These are phyloP conservation scores for Cunninghamia lanceolata DNA, from an alignment of 75 land plant species.

Conservation along the genomic window DNA sequence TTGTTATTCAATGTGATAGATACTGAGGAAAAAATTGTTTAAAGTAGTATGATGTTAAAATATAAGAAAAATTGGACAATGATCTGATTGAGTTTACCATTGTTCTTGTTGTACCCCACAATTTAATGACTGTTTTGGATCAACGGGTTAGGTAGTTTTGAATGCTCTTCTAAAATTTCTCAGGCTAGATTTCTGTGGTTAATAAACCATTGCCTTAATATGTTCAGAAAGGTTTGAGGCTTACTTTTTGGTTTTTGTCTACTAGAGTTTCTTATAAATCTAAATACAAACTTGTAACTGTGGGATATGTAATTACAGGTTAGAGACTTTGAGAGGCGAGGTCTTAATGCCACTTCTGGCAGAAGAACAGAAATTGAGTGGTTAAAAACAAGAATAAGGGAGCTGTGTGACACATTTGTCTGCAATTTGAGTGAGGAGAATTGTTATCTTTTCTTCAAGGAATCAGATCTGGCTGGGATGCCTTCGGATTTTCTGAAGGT, in stretches of 20 bases:
- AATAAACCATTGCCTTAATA: background rate
- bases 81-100: background rate
- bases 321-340: conserved; percentile 83
- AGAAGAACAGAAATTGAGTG: conserved; percentile 69
- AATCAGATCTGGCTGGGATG: conserved; percentile 76
- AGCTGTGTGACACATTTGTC: conserved; percentile 70
- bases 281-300: background rate
- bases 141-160: background rate
- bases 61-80: background rate
- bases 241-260: background rate
- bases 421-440: conserved; percentile 64
- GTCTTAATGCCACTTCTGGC: conserved; percentile 55
- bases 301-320: conserved; percentile 55
- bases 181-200: background rate
- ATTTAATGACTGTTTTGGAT: background rate
- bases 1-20: background rate
- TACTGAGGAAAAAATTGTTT: background rate
- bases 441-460: conserved; percentile 57
- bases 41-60: background rate
- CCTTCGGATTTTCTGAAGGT: conserved; percentile 83
- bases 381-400: conserved; percentile 63
- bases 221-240: background rate
- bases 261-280: background rate
- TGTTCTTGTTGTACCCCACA: background rate
- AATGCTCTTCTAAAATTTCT: background rate